Percentiles rank a stretch among this genome's conserved stretches.
These are phyloP conservation scores for Globisporangium radiosum DNA, from an alignment of 352 stramenopile genomes.

Conservation along the genomic window DNA sequence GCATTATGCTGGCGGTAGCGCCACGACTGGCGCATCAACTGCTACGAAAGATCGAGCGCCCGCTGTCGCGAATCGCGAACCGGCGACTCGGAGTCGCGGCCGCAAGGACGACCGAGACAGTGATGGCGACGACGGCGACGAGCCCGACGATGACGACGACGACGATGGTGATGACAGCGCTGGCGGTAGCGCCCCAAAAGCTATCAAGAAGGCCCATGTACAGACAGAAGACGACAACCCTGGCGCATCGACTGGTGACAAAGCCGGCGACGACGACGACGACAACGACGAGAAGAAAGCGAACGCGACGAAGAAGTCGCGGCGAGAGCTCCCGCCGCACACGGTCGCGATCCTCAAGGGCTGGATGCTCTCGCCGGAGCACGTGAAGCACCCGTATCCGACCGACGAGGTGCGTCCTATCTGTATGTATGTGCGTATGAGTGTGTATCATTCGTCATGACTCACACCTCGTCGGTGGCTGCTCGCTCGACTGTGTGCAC, in stretches of 20 bases:
- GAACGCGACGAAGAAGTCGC: constrained; percentile 56
- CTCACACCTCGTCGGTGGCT: neutral
- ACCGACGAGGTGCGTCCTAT: constrained; percentile 58
- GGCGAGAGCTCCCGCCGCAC: constrained; percentile 73
- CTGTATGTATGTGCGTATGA: neutral
- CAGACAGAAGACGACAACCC: neutral
- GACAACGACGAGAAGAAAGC: constrained; percentile 37
- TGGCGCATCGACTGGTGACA: constrained; percentile 6
- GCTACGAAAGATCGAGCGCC: neutral
- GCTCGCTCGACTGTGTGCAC: neutral
- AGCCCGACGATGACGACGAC: constrained; percentile 1
- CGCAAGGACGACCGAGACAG: constrained; percentile 4
- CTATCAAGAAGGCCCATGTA: neutral
- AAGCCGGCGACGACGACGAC: constrained; percentile 23
- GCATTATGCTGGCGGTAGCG: constrained; percentile 21
- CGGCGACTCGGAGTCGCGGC: constrained; percentile 11
- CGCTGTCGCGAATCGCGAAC: constrained; percentile 3
- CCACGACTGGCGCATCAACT: neutral
- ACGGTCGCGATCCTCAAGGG: constrained; percentile 82
- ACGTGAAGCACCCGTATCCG: constrained; percentile 87
- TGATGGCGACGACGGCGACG: constrained; percentile 1
- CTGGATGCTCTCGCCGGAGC: constrained; percentile 86
- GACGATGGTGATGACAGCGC: constrained; percentile 2
- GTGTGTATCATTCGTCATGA: too few relatives aligned
- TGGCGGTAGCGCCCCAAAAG: neutral